Conservation (phyloP, 768 basidiomycete species). For the Porpolomopsis calyptriformis region DNA sequence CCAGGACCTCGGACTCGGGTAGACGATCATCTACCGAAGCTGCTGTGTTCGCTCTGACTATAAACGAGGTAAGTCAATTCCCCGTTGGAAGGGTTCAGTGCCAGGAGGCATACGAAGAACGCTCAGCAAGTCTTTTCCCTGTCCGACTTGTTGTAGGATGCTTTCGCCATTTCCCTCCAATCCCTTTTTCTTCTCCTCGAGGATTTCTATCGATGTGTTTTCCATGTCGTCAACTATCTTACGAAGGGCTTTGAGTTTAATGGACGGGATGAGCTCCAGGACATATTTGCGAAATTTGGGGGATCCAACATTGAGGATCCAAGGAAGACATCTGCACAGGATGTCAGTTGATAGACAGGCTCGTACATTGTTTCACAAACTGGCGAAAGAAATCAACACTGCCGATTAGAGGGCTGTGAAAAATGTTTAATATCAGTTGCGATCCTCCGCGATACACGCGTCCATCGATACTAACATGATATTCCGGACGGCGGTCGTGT, state of each 20-base stretch:
- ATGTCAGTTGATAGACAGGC: not conserved
- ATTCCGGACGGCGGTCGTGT: constrained; percentile 27
- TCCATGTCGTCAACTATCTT: constrained; percentile 26
- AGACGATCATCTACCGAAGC: constrained; percentile 20
- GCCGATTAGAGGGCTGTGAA: too few species aligned
- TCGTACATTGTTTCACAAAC: not conserved
- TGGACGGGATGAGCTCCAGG: constrained; percentile 20
- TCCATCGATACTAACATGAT: constrained; percentile 21
- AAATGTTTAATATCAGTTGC: too few species aligned
- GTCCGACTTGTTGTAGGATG: constrained; percentile 20
- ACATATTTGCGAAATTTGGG: constrained; percentile 24
- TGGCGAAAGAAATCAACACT: constrained; percentile 20
- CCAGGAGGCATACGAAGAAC: constrained; percentile 22
- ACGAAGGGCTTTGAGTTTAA: constrained; percentile 18
- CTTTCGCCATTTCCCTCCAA: constrained; percentile 20
- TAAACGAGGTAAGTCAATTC: not conserved
- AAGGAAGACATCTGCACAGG: constrained; percentile 15
- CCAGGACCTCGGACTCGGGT: constrained; percentile 21
- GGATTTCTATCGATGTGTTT: constrained; percentile 21
- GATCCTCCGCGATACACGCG: too few species aligned
- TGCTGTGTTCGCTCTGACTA: constrained; percentile 23
- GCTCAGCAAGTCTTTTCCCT: constrained; percentile 24
- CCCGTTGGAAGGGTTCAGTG: not conserved
- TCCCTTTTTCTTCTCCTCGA: constrained; percentile 24
- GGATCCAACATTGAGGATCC: constrained; percentile 21